Evolutionary conservation across 495 filamentous ascomycete genomes (phyloP).

Genomic region (Aspergillus saccharolyticus): DNA sequence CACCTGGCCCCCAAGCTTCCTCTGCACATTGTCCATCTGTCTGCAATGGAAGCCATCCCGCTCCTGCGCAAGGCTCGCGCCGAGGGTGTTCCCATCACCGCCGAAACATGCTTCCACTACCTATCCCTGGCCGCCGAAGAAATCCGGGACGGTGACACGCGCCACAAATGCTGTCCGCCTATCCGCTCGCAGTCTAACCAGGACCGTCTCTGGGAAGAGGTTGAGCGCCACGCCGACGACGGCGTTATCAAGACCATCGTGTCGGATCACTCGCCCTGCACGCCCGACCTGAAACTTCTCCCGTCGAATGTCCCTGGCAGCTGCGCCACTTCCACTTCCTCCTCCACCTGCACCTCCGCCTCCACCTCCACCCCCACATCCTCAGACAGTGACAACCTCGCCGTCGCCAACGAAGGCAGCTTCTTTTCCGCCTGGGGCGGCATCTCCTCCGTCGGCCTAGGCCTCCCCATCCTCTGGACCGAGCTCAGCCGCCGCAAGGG

Average conservation of each 20-base stretch:
- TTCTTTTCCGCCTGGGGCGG: slow-evolving; percentile 97
- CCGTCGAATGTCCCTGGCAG: slow-evolving; percentile 56
- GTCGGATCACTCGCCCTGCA: slow-evolving; percentile 96
- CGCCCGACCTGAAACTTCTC: slow-evolving; percentile 86
- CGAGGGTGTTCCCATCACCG: slow-evolving; percentile 83
- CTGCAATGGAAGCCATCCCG: slow-evolving; percentile 87
- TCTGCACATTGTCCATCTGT: slow-evolving; percentile 93
- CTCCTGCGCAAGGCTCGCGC: slow-evolving; percentile 73
- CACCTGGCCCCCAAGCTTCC: slow-evolving; percentile 76
- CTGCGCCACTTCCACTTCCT: no score
- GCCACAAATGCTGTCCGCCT: slow-evolving; percentile 97
- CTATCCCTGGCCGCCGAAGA: slow-evolving; percentile 84
- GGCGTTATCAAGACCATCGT: slow-evolving; percentile 90
- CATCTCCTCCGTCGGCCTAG: slow-evolving; percentile 88
- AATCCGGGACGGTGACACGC: slow-evolving; percentile 82
- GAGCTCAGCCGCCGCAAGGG: slow-evolving; percentile 56
- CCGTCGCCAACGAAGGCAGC: slow-evolving; percentile 56
- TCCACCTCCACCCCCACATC: no score
- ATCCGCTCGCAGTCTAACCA: slow-evolving; percentile 83
- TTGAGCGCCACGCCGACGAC: slow-evolving; percentile 55
- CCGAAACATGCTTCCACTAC: slow-evolving; percentile 98
- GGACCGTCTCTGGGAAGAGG: slow-evolving; percentile 81
- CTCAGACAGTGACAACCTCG: slow-evolving; percentile 19
- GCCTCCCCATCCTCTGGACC: slow-evolving; percentile 87
- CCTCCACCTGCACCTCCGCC: no score